Evolutionary conservation across 108 stramenopile genomes (phyloP).

Genomic region (Poteriospumella lacustris): DNA sequence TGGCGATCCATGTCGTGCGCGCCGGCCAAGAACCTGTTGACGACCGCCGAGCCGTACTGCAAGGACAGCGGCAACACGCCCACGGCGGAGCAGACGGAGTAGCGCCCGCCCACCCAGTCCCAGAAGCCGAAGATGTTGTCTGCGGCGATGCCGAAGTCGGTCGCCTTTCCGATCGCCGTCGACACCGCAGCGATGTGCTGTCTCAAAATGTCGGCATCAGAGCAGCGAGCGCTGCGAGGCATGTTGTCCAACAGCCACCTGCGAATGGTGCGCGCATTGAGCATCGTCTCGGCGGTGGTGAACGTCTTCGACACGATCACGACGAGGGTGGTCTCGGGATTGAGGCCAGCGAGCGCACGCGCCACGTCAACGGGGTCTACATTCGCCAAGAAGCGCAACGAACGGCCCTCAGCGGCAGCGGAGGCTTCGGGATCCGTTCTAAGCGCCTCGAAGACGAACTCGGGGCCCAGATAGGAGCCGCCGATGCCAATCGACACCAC

Average conservation of each 20-base stretch:
- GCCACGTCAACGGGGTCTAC: slow-evolving; percentile 98
- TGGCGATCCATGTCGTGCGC: slow-evolving; percentile 92
- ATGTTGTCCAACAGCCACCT: slow-evolving; percentile 94
- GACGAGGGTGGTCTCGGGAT: slow-evolving; percentile 77
- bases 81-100: slow-evolving; percentile 61
- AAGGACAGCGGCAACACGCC: slow-evolving; percentile 78
- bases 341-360: slow-evolving; percentile 79
- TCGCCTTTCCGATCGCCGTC: slow-evolving; percentile 25
- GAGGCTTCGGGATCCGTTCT: slow-evolving; percentile 79
- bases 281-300: slow-evolving; percentile 98
- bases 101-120: slow-evolving; percentile 96
- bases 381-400: slow-evolving; percentile 87
- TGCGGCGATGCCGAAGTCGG: slow-evolving; percentile 79
- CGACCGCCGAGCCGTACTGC: slow-evolving; percentile 70
- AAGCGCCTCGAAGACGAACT: slow-evolving; percentile 93
- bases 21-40: slow-evolving; percentile 75
- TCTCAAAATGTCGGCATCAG: slow-evolving; percentile 73
- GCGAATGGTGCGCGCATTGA: slow-evolving; percentile 91
- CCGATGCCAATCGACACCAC: slow-evolving; percentile 97
- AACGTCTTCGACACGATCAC: slow-evolving; percentile 98
- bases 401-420: slow-evolving; percentile 70
- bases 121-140: slow-evolving; percentile 86
- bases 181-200: slow-evolving; percentile 86
- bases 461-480: slow-evolving; percentile 93
- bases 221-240: slow-evolving; percentile 55